Evolutionary conservation across 1,284 basidiomycete species (phyloP).

Genomic region (Leccinum pallidistipes): DNA sequence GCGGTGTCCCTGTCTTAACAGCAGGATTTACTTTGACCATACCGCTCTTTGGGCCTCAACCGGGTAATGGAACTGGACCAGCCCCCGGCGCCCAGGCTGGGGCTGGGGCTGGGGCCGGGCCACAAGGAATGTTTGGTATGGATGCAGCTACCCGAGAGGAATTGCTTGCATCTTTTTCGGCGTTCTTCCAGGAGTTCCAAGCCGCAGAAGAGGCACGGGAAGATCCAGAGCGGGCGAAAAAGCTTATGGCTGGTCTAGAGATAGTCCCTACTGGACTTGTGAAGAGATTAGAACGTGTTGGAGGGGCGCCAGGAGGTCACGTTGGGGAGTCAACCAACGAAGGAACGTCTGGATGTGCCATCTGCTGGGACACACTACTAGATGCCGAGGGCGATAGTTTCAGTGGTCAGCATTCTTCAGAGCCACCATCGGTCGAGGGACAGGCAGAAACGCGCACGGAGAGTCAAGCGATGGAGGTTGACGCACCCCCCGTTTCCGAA

Average conservation of each 20-base stretch:
- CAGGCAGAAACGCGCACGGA: constrained; percentile 8
- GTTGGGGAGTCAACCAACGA: constrained; percentile 40
- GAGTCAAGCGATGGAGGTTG: constrained; percentile 23
- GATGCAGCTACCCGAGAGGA: constrained; percentile 30
- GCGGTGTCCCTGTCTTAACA: constrained; percentile 25
- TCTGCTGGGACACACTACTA: constrained; percentile 71
- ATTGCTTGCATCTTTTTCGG: constrained; percentile 28
- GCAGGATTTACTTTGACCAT: constrained; percentile 35
- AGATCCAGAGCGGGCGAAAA: constrained; percentile 63
- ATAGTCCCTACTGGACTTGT: constrained; percentile 65
- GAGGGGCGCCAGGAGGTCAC: constrained; percentile 41
- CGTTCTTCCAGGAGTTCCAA: constrained; percentile 35
- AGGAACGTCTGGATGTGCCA: constrained; percentile 54
- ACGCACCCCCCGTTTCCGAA: constrained; percentile 7
- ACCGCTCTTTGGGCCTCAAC: constrained; percentile 27
- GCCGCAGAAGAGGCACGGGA: constrained; percentile 47
- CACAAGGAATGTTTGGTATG: constrained; percentile 12
- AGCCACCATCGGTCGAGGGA: constrained; percentile 1
- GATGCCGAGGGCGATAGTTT: constrained; percentile 48
- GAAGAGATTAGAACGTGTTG: constrained; percentile 61
- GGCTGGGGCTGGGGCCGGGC: neutral
- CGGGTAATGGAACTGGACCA: constrained; percentile 9
- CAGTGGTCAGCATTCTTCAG: constrained; percentile 27
- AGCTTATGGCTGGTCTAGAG: constrained; percentile 61
- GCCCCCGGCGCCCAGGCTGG: constrained; percentile 4